A percentile compares a stretch with the other conserved stretches of the same genome.
These are phyloP conservation scores for Meyerozyma elateridarum DNA, from an alignment of 1,139 yeast species.

Conservation along the genomic window DNA sequence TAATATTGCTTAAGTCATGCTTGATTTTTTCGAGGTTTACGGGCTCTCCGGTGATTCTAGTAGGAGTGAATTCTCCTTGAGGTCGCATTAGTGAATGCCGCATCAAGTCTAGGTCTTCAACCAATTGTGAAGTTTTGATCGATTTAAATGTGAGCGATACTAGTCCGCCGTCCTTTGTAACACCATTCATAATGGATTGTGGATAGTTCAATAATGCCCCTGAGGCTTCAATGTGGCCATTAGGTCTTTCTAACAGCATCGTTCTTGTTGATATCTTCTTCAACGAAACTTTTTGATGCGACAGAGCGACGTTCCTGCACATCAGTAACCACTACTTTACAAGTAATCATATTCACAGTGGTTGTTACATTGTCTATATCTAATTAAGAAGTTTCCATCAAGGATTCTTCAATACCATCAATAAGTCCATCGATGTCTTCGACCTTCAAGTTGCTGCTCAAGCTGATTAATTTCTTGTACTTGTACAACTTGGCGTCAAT, in stretches of 20 bases:
- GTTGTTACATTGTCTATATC: neutral
- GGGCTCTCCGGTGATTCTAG: neutral
- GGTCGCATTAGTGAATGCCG: conserved; percentile 2
- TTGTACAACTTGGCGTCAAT: conserved; percentile 62
- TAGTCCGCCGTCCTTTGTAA: conserved; percentile 43
- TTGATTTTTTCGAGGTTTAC: neutral
- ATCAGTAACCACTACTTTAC: no score
- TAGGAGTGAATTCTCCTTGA: neutral
- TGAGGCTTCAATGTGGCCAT: conserved; percentile 25
- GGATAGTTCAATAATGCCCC: conserved; percentile 34
- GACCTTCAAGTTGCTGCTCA: conserved; percentile 73
- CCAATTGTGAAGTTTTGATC: conserved; percentile 32
- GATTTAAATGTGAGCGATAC: conserved; percentile 42
- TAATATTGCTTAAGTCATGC: neutral
- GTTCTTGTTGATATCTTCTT: no score
- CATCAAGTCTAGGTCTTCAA: conserved; percentile 35
- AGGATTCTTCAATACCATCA: conserved; percentile 43
- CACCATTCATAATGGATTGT: conserved; percentile 39
- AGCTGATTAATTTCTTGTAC: conserved; percentile 74
- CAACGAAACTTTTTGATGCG: no score
- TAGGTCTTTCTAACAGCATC: no score
- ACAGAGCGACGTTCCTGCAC: no score
- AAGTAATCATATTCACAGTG: no score
- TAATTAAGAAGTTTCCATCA: conserved; percentile 24
- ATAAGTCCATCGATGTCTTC: conserved; percentile 72